Conservation (phyloP, 1,139 yeast genomes). For the Sugiyamaella novakii region DNA sequence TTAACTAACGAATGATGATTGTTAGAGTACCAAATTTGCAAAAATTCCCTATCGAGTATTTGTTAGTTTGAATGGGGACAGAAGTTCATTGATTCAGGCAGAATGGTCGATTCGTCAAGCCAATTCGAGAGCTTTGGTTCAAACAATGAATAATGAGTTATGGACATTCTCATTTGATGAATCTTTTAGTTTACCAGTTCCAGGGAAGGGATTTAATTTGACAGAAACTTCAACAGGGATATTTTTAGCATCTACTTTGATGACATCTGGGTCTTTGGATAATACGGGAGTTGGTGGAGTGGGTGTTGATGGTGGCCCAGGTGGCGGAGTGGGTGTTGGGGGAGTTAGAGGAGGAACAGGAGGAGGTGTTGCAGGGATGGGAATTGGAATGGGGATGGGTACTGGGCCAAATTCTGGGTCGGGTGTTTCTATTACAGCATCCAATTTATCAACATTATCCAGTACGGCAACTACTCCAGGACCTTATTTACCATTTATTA, state of each 20-base stretch:
- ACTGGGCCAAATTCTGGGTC: constrained; percentile 6
- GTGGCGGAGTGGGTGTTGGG: not conserved
- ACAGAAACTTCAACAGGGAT: constrained; percentile 43
- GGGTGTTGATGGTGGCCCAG: not conserved
- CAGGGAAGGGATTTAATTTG: constrained; percentile 38
- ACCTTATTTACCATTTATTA: constrained; percentile 58
- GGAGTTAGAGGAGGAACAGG: not conserved
- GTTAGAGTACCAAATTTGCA: constrained; percentile 33
- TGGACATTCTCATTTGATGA: constrained; percentile 56
- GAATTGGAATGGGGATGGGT: not conserved
- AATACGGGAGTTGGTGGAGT: constrained; percentile 6
- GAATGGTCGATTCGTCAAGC: constrained; percentile 59
- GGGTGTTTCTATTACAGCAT: not conserved
- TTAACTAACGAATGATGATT: too few relatives aligned
- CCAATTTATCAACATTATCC: constrained; percentile 4
- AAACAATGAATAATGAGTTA: constrained; percentile 61
- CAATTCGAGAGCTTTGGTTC: constrained; percentile 55
- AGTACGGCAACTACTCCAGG: constrained; percentile 40
- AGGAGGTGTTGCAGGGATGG: constrained; percentile 5
- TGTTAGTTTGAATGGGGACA: constrained; percentile 41
- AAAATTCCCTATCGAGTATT: constrained; percentile 40
- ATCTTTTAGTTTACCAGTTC: constrained; percentile 38
- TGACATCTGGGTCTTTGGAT: constrained; percentile 29
- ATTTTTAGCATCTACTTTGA: constrained; percentile 42
- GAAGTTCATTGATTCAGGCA: constrained; percentile 54